Conservation (phyloP, 1,284 basidiomycete genomes). For the Moniliophthora roreri region DNA sequence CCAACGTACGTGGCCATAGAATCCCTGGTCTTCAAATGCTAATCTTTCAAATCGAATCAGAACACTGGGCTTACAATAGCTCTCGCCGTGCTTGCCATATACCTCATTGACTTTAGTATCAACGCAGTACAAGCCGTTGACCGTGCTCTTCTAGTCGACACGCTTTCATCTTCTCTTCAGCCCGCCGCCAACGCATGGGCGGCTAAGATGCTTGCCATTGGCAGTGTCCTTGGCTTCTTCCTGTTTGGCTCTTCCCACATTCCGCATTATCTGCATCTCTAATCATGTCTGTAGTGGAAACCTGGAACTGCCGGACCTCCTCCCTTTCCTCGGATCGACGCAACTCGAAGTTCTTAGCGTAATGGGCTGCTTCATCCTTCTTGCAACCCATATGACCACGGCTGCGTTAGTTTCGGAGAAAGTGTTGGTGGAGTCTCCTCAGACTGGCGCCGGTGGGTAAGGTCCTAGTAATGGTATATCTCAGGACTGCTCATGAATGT, state of each 20-base stretch:
- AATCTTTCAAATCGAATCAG: background rate
- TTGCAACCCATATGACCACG: conserved; percentile 57
- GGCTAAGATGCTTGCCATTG: conserved; percentile 82
- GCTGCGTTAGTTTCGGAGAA: conserved; percentile 73
- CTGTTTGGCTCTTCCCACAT: conserved; percentile 53
- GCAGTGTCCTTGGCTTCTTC: conserved; percentile 84
- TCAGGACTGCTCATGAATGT: background rate
- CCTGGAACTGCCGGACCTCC: conserved; percentile 61
- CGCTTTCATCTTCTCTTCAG: conserved; percentile 68
- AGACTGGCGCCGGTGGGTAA: conserved; percentile 14
- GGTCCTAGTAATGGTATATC: background rate
- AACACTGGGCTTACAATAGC: conserved; percentile 68
- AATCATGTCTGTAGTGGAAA: conserved; percentile 54
- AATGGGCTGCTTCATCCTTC: conserved; percentile 52
- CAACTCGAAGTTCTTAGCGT: conserved; percentile 78
- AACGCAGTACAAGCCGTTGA: conserved; percentile 91
- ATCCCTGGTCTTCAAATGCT: conserved; percentile 11
- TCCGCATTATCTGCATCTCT: background rate
- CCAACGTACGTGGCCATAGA: conserved; percentile 15
- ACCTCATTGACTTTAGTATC: conserved; percentile 90
- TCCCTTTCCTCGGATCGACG: conserved; percentile 74
- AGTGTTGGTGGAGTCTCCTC: conserved; percentile 47
- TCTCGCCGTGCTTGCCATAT: conserved; percentile 85
- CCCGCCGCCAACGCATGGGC: conserved; percentile 94
- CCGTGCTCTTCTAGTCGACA: conserved; percentile 79